Percentiles rank a stretch among this genome's conserved stretches.
phyloP scores from a whole-genome alignment of 2,329 filamentous ascomycete genomes.

The Aspergillus piperis region DNA sequence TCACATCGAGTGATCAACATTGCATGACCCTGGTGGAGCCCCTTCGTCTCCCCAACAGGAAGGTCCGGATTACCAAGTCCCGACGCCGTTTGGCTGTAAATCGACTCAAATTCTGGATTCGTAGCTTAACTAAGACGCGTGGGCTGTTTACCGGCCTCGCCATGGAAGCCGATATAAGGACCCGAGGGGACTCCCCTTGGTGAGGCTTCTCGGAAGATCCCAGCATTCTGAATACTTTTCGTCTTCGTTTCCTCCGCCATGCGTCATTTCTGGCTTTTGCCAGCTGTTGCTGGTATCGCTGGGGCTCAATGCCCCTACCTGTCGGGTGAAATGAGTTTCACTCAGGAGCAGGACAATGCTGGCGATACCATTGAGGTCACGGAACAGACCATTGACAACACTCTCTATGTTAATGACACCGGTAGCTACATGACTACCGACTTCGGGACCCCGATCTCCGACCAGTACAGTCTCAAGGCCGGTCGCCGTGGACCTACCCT shows the following conservation, averaged over 20 bases:
- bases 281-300: constrained; percentile 3
- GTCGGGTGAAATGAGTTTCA: constrained; percentile 7
- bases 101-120: background rate
- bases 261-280: constrained; percentile 6
- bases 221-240: no score
- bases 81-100: background rate
- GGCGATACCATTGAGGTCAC: constrained; percentile 29
- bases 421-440: constrained; percentile 64
- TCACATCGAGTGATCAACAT: background rate
- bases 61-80: background rate
- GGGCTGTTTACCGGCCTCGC: background rate
- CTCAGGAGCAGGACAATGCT: background rate
- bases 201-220: no score
- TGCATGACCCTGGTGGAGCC: constrained; percentile 4
- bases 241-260: background rate
- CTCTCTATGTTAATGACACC: constrained; percentile 53
- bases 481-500: constrained; percentile 67
- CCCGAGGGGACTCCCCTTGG: no score
- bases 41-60: background rate
- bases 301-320: constrained; percentile 6
- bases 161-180: background rate
- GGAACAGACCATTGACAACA: constrained; percentile 45
- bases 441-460: constrained; percentile 66
- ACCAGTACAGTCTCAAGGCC: constrained; percentile 65
- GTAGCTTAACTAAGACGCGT: constrained; percentile 2